Conservation (phyloP, 2,329 filamentous ascomycete species). For the Gremmenia infestans region DNA sequence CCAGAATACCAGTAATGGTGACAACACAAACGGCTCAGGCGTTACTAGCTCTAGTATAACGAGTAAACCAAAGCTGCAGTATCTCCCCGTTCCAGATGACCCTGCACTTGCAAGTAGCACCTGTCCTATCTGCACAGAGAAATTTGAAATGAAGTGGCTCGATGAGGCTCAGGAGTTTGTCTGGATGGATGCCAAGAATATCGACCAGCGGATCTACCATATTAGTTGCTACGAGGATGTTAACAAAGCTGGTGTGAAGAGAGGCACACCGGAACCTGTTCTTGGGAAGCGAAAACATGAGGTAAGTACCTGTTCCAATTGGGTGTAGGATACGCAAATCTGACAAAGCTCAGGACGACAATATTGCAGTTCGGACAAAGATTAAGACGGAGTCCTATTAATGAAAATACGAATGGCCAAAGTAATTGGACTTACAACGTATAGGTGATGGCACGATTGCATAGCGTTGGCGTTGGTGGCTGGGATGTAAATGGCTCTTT, state of each 20-base stretch:
- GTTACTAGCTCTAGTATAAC: conserved; percentile 35
- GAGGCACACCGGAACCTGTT: conserved; percentile 58
- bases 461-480: conserved; percentile 8
- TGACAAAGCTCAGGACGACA: conserved; percentile 25
- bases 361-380: conserved; percentile 25
- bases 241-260: conserved; percentile 36
- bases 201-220: conserved; percentile 80
- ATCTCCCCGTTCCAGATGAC: conserved; percentile 80
- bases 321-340: neutral
- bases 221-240: conserved; percentile 77
- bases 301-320: conserved; percentile 31
- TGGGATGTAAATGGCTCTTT: neutral
- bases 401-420: neutral
- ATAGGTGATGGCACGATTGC: neutral
- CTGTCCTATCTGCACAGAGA: conserved; percentile 93
- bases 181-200: conserved; percentile 81
- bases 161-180: conserved; percentile 95
- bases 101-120: conserved; percentile 66
- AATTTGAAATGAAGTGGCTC: conserved; percentile 87
- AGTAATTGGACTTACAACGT: neutral
- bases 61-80: conserved; percentile 53
- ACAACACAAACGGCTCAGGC: conserved; percentile 35
- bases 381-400: conserved; percentile 26
- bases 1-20: conserved; percentile 39
- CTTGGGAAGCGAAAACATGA: conserved; percentile 74